Conservation (phyloP, 2,329 filamentous ascomycete genomes). For the Phaeosphaeria sp. region DNA sequence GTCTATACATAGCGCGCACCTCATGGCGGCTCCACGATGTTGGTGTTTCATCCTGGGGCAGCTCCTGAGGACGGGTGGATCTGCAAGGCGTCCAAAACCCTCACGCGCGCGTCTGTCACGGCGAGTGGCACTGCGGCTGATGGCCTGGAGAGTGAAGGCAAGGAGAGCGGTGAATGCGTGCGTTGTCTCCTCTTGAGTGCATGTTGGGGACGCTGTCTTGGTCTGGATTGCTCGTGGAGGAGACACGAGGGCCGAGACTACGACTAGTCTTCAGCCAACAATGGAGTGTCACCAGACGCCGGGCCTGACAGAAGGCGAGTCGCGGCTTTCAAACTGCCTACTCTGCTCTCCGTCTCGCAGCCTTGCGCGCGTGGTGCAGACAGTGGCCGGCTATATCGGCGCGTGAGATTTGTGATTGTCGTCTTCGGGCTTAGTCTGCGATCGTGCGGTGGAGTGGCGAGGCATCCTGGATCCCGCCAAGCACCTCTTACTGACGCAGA, state of each 20-base stretch:
- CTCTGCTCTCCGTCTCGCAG: neutral
- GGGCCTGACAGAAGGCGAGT: neutral
- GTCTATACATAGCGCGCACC: conserved; percentile 6
- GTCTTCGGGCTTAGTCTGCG: conserved; percentile 1
- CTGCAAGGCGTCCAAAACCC: conserved; percentile 8
- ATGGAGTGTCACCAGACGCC: neutral
- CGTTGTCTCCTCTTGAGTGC: conserved; percentile 15
- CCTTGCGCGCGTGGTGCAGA: neutral
- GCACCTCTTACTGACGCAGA: conserved; percentile 6
- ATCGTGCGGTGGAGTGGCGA: conserved; percentile 2
- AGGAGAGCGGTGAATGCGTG: conserved; percentile 12
- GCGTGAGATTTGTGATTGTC: neutral
- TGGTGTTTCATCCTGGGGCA: conserved; percentile 30
- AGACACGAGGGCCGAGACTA: neutral
- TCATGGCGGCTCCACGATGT: conserved; percentile 21
- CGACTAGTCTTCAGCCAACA: neutral
- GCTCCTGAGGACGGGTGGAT: conserved; percentile 14
- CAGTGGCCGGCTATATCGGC: conserved; percentile 2
- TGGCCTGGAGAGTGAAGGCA: conserved; percentile 1
- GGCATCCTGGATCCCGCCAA: conserved; percentile 2
- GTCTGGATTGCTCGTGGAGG: conserved; percentile 15
- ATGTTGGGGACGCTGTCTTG: conserved; percentile 12
- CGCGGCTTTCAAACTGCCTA: neutral
- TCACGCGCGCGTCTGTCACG: conserved; percentile 18
- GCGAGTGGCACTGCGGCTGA: conserved; percentile 7